Base-by-base conservation (phyloP, 2,329 filamentous ascomycete species). In the Fusarium liriodendri region DNA sequence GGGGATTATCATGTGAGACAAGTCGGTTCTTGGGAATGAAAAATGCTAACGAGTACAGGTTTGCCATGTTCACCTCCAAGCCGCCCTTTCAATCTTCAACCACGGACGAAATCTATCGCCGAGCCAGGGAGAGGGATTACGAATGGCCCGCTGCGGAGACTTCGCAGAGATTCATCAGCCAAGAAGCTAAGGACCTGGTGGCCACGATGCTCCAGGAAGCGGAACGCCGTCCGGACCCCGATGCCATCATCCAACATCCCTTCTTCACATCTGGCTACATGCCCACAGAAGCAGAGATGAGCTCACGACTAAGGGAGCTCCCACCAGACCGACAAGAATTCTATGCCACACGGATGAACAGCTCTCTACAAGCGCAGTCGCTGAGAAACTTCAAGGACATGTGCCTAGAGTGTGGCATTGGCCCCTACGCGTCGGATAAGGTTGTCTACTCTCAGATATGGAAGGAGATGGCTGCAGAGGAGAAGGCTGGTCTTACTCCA, bases 51-150 rank as follows among this genome's bases (percentile, higher is more conserved):
- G 29, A 35, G 38, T 18, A 33, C 76, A 95, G 93, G 82, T 98
- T 97, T 84, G 97, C 97, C 58, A 96, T 99, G 90, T 93, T 98
- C 55, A 97, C 97, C 9, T 97, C 97, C 22, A 97, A 96, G 78
- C 96, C 97, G 1, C 97, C 97, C 0, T 99, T 99, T 82, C 97
- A 99, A 83, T 97, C 97, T 14, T 92, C 92, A 14, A 96, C 94
- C 45, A 94, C 94, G 20, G 94, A 97, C 80, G 94, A 96, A 79
- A 97, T 97, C 70, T 97, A 97, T 83, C 90, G 87, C 82, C 90
- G 88, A 82, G 92, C 90, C 64, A 85, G 87, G 77, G 89, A 92
- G 76, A 88, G 93, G 75, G 93, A 95, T 78, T 96, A 95, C 80
- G 92, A 93, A 79, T 96, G 94, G 94, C 94, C 94, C 16, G 88